These are phyloP conservation scores for Akebia trifoliata DNA, from an alignment of 164 flowering plant species.

Conservation along the genomic window DNA sequence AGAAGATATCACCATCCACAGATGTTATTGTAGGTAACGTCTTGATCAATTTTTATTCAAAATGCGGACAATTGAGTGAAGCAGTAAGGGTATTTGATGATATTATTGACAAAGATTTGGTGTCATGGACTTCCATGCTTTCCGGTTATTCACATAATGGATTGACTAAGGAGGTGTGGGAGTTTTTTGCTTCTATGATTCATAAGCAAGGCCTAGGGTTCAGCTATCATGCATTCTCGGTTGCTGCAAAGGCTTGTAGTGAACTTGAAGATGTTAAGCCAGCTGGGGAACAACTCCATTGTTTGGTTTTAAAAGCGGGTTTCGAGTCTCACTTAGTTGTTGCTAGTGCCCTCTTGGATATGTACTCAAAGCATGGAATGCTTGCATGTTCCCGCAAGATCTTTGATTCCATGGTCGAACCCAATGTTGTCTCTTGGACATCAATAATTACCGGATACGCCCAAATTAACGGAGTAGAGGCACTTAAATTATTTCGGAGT, in stretches of 20 bases:
- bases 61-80: constrained; percentile 14
- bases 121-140: constrained; percentile 23
- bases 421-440: constrained; percentile 21
- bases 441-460: constrained; percentile 17
- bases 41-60: constrained; percentile 13
- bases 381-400: constrained; percentile 2
- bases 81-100: constrained; percentile 14
- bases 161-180: constrained; percentile 9
- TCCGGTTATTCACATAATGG: constrained; percentile 23
- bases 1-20: constrained; percentile 7
- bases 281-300: constrained; percentile 18
- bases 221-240: constrained; percentile 17
- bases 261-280: constrained; percentile 1
- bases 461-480: constrained; percentile 16
- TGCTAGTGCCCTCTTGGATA: constrained; percentile 16
- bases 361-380: constrained; percentile 17
- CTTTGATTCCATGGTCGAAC: constrained; percentile 16
- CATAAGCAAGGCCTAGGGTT: constrained; percentile 14
- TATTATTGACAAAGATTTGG: constrained; percentile 18
- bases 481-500: constrained; percentile 7
- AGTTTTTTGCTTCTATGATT: constrained; percentile 8
- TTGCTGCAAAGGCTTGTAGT: constrained; percentile 15
- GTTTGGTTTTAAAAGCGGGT: constrained; percentile 17
- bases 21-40: constrained; percentile 19
- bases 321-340: constrained; percentile 16